Evolutionary conservation across 148 eudicot species (phyloP).

Genomic region (Vaccinium corymbosum): DNA sequence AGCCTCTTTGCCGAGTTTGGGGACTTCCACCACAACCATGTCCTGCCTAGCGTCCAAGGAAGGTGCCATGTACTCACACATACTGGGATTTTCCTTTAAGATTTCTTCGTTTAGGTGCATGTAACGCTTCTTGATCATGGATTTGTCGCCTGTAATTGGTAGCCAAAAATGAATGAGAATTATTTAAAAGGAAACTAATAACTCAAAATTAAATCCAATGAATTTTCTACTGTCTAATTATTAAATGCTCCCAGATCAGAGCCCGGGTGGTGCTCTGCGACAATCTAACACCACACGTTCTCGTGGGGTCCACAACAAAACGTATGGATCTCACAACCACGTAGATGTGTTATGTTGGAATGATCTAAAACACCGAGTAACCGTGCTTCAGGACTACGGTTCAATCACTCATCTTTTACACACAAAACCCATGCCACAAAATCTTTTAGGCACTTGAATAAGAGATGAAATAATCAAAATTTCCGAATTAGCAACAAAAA

Average conservation of each 20-base stretch:
- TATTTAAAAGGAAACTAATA: neutral
- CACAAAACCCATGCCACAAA: neutral
- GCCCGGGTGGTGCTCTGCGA: too few relatives aligned
- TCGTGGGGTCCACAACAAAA: too few relatives aligned
- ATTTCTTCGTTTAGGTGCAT: slow-evolving; percentile 37
- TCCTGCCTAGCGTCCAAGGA: slow-evolving; percentile 41
- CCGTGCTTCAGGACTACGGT: too few relatives aligned
- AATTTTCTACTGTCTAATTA: too few relatives aligned
- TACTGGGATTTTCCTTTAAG: slow-evolving; percentile 21
- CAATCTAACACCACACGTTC: too few relatives aligned
- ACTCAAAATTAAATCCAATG: neutral
- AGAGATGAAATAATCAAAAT: neutral
- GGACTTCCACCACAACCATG: slow-evolving; percentile 42
- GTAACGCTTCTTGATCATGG: slow-evolving; percentile 39
- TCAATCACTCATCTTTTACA: too few relatives aligned
- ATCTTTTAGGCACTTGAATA: neutral
- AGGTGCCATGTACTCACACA: slow-evolving; percentile 41
- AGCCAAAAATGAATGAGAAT: neutral
- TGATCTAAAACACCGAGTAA: too few relatives aligned
- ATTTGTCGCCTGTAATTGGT: slow-evolving; percentile 31
- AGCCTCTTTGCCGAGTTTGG: slow-evolving; percentile 25
- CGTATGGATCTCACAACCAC: too few relatives aligned
- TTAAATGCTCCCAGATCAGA: too few relatives aligned
- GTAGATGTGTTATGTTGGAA: too few relatives aligned
- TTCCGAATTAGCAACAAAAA: neutral